Evolutionary conservation across 1,284 basidiomycete genomes (phyloP).

Genomic region (Omphalotus olearius): DNA sequence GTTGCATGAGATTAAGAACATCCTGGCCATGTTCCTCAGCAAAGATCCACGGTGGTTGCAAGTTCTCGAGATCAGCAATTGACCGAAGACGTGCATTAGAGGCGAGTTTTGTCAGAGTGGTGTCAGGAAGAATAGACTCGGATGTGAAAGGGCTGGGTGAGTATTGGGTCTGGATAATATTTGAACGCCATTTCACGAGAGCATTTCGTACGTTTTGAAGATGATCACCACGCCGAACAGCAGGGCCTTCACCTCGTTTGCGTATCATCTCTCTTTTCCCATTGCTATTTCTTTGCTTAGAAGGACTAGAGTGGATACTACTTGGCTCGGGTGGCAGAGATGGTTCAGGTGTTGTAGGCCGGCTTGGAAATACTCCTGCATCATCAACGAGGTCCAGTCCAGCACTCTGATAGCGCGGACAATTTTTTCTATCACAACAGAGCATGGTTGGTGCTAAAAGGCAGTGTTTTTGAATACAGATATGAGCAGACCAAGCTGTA

Average conservation of each 20-base stretch:
- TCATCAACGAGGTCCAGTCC: too few species aligned
- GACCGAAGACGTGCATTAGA: conserved; percentile 7
- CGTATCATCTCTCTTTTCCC: conserved; percentile 17
- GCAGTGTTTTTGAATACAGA: neutral
- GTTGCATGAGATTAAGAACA: conserved; percentile 7
- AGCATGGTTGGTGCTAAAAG: conserved; percentile 19
- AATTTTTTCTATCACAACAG: conserved; percentile 23
- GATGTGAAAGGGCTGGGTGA: conserved; percentile 3
- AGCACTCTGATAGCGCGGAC: conserved; percentile 2
- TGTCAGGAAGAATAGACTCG: conserved; percentile 10
- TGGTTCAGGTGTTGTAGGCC: neutral
- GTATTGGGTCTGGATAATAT: neutral
- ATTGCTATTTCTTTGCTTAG: conserved; percentile 8
- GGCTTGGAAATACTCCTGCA: neutral
- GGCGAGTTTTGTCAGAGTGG: conserved; percentile 13
- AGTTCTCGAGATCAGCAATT: conserved; percentile 8
- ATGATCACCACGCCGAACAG: conserved; percentile 9
- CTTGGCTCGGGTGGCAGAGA: conserved; percentile 16
- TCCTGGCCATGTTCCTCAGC: conserved; percentile 13
- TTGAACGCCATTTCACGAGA: conserved; percentile 8
- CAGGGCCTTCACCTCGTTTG: neutral
- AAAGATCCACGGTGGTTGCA: conserved; percentile 5
- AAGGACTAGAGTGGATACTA: neutral
- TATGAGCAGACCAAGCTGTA: neutral
- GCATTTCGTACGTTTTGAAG: neutral